Evolutionary conservation across 345 rosid species (phyloP).

Genomic region (Passiflora organensis): DNA sequence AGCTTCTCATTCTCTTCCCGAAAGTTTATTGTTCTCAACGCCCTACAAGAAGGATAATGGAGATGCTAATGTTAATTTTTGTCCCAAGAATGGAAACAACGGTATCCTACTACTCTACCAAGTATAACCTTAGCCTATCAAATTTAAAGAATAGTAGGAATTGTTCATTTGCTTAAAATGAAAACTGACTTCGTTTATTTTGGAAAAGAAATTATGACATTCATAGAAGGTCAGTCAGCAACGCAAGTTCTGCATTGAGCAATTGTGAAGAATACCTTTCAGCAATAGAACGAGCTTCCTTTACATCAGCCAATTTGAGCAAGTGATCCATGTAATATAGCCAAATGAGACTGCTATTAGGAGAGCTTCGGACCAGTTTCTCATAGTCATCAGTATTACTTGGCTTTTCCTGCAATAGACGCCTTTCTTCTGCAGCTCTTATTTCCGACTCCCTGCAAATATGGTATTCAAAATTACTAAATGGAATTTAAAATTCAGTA

Average conservation of each 20-base stretch:
- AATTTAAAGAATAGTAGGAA: too few relatives aligned
- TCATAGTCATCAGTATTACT: constrained; percentile 85
- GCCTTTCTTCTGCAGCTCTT: constrained; percentile 87
- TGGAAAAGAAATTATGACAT: not conserved
- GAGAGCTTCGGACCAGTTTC: constrained; percentile 84
- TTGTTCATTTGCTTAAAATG: too few relatives aligned
- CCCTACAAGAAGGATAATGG: constrained; percentile 45
- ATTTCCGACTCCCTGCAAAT: constrained; percentile 70
- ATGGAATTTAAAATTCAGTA: not conserved
- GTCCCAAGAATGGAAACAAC: not conserved
- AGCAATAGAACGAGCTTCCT: constrained; percentile 86
- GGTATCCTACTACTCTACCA: not conserved
- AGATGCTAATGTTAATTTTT: not conserved
- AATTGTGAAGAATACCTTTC: constrained; percentile 55
- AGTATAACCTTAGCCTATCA: too few relatives aligned
- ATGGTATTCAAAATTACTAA: not conserved
- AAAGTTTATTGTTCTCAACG: constrained; percentile 73
- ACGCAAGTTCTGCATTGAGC: too few relatives aligned
- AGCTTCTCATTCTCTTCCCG: constrained; percentile 95
- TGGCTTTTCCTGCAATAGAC: constrained; percentile 74
- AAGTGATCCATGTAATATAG: constrained; percentile 82
- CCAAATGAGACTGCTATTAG: constrained; percentile 93
- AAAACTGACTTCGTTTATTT: not conserved
- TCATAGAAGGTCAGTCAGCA: not conserved
- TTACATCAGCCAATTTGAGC: constrained; percentile 71